phyloP scores from a whole-genome alignment of 2,329 filamentous ascomycete species.

The Gyromitra esculenta region DNA sequence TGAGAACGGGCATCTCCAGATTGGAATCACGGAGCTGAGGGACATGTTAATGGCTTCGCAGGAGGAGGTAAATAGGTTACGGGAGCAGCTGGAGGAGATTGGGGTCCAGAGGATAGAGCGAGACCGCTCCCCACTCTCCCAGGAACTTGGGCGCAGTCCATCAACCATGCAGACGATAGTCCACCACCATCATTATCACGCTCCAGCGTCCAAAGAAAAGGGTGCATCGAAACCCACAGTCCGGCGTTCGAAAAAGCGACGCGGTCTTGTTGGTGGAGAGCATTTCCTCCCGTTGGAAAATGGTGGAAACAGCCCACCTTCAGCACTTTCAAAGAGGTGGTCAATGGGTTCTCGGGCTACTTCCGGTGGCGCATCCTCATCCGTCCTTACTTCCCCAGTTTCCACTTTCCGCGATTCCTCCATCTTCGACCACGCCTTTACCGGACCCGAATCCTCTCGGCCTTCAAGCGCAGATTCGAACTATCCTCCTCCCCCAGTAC shows the following conservation, averaged over 20 bases:
- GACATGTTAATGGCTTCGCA: constrained; percentile 92
- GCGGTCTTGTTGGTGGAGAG: constrained; percentile 29
- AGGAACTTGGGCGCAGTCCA: constrained; percentile 48
- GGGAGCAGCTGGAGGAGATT: constrained; percentile 71
- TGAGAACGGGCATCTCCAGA: constrained; percentile 92
- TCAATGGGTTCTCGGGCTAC: constrained; percentile 72
- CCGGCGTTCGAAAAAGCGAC: constrained; percentile 41
- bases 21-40: constrained; percentile 87
- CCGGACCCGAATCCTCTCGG: constrained; percentile 72
- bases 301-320: constrained; percentile 30
- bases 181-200: constrained; percentile 64
- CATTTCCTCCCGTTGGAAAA: constrained; percentile 32
- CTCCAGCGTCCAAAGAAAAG: constrained; percentile 60
- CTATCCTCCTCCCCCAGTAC: constrained; percentile 66
- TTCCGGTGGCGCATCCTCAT: constrained; percentile 65
- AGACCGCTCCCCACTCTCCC: constrained; percentile 45
- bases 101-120: constrained; percentile 35
- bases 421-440: constrained; percentile 78
- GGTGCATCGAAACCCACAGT: constrained; percentile 55
- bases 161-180: constrained; percentile 65
- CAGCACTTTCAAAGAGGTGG: constrained; percentile 66
- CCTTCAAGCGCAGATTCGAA: constrained; percentile 85
- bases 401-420: constrained; percentile 77
- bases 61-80: constrained; percentile 86
- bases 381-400: constrained; percentile 80